Evolutionary conservation across 148 eudicot species (phyloP), one percentile per base, ranked within the genome.

Genomic region (Spergularia marina): DNA sequence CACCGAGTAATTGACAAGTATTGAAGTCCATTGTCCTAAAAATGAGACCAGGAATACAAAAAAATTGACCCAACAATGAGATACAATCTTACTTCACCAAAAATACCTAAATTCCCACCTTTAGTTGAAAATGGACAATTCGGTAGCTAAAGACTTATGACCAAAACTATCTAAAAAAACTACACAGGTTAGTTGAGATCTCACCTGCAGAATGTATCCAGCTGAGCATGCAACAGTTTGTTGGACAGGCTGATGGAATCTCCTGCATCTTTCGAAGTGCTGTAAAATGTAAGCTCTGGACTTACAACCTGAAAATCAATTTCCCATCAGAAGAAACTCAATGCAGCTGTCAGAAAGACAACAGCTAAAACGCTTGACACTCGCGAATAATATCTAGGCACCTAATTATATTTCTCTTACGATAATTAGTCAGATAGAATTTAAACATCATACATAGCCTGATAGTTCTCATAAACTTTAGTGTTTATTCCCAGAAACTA

Each of bases 261-360:
- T 51, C 87, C 92, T 36, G 84, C 87, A 80, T 87, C 84, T 84
- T 82, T 91, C 67, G 99, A 91, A 62, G 87, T 82, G 84, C 88
- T 92, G 76, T 87, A 96, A 78, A 96, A 96, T 23, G 99, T 96
- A 60, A 92, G 94, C 80, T 92, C 99, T 64, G 99, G 99, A 71
- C 95, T 86, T 73, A 96, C 89, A 76, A 89, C 99, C 99, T 96
- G 98, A 66, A 79, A 77, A 63, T 54, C 62, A 68, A 73, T 41
- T 15, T 17, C 56, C 17, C 14, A 76, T 76, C 61, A 73, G 74
- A 64, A 52, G 58, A 39, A 30, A 30, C 56, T 62, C n/a, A 36
- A 53, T 20, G 65, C 54, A 65, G 39, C 2, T 36, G 14, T 13
- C 5, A 70, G 39, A 34, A 51, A 49, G 17, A 68, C 36, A 68